Percentiles rank a stretch among this genome's conserved stretches.
Evolutionary conservation across 2,329 filamentous ascomycete species (phyloP).

Genomic region (Drechslerella stenobrocha): DNA sequence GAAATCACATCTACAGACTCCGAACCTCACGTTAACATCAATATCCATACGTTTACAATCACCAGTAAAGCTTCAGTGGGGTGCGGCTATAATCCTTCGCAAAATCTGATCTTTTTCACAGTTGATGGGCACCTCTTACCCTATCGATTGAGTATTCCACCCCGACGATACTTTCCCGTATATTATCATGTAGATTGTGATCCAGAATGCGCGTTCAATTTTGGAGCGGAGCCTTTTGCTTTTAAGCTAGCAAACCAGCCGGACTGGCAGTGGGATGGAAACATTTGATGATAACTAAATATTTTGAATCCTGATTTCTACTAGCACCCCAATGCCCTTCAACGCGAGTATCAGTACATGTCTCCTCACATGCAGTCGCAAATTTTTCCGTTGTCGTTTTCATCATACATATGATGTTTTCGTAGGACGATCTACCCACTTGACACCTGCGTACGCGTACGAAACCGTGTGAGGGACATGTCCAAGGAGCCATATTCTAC

Average conservation of each 20-base stretch:
- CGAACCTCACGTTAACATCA: not conserved
- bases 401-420: too few relatives aligned
- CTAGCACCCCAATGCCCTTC: too few relatives aligned
- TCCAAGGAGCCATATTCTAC: too few relatives aligned
- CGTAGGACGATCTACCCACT: too few relatives aligned
- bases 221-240: constrained; percentile 9
- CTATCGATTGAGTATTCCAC: not conserved
- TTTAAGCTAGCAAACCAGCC: constrained; percentile 9
- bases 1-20: not conserved
- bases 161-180: constrained; percentile 9
- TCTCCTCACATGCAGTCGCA: too few relatives aligned
- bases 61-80: not conserved
- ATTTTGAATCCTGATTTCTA: too few relatives aligned
- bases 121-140: constrained; percentile 12
- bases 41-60: not conserved
- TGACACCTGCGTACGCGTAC: too few relatives aligned
- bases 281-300: not conserved
- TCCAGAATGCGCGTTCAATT: constrained; percentile 6
- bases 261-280: constrained; percentile 13
- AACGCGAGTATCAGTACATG: too few relatives aligned
- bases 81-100: constrained; percentile 13
- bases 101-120: constrained; percentile 18
- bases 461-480: too few relatives aligned
- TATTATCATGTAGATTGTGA: too few relatives aligned
- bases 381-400: too few relatives aligned